Conservation (phyloP, 2,329 filamentous ascomycete genomes). For the Fusarium sulawesiense region DNA sequence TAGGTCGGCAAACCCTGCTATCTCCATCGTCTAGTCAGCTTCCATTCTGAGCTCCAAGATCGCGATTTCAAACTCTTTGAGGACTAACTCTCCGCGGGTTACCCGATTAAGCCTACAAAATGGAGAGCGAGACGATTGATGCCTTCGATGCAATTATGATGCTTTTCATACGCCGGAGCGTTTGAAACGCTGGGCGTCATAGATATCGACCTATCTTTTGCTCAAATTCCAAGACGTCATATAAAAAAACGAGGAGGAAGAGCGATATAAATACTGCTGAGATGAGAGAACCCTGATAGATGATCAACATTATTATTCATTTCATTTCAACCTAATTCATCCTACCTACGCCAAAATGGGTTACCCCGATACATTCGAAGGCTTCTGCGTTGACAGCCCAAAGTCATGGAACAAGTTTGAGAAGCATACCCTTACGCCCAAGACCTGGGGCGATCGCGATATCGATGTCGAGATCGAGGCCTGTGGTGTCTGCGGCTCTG, state of each 20-base stretch:
- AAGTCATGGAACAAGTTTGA: conserved; percentile 57
- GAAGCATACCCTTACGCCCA: conserved; percentile 62
- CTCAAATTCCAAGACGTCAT: conserved; percentile 23
- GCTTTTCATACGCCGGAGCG: conserved; percentile 1
- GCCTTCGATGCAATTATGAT: conserved; percentile 7
- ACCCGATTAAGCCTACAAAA: conserved; percentile 10
- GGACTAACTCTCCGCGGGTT: neutral
- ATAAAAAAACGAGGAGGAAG: neutral
- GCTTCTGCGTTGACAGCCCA: conserved; percentile 57
- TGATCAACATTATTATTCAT: neutral
- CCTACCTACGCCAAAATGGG: conserved; percentile 49
- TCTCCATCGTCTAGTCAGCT: conserved; percentile 17
- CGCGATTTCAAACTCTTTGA: conserved; percentile 5
- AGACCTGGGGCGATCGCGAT: conserved; percentile 73
- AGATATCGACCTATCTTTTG: conserved; percentile 8
- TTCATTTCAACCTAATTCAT: neutral
- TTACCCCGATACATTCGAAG: conserved; percentile 59
- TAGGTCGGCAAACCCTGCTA: neutral
- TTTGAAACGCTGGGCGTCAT: conserved; percentile 20
- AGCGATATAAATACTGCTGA: conserved; percentile 22
- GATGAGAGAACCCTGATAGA: conserved; percentile 29
- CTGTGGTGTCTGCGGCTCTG: conserved; percentile 74
- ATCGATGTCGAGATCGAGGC: conserved; percentile 74
- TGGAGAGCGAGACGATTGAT: neutral
- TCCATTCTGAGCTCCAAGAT: conserved; percentile 11